Percentiles rank a stretch among this genome's conserved stretches.
Evolutionary conservation across 176 grass and related monocot species (phyloP).

Genomic region (Rhynchospora breviuscula): DNA sequence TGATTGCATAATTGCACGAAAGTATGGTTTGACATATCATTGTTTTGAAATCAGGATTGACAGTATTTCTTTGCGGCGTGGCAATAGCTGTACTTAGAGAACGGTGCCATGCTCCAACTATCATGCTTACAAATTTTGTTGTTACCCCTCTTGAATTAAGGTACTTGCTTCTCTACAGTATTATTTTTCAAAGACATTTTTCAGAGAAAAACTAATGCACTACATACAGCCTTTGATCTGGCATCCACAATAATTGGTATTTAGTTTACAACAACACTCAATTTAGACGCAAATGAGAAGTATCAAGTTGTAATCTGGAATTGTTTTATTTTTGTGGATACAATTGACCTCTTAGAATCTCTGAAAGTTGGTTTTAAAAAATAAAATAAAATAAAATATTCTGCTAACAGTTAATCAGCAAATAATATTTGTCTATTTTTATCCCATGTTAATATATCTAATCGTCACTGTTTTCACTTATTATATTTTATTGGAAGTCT

Average conservation of each 20-base stretch:
- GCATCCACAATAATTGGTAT: not conserved
- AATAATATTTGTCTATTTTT: not conserved
- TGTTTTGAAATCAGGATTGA: constrained; percentile 24
- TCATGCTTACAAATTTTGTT: constrained; percentile 46
- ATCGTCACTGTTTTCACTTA: not conserved
- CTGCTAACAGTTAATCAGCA: not conserved
- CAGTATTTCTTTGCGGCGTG: constrained; percentile 37
- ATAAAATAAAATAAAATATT: no score
- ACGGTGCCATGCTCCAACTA: constrained; percentile 43
- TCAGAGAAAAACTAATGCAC: not conserved
- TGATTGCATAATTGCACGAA: not conserved
- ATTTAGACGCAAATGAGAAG: not conserved
- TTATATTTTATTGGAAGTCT: constrained; percentile 26
- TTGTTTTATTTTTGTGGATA: not conserved
- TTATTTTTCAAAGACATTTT: not conserved
- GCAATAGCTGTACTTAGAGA: constrained; percentile 38
- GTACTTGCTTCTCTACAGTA: constrained; percentile 6
- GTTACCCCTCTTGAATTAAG: constrained; percentile 47
- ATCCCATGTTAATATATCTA: not conserved
- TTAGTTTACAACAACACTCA: not conserved
- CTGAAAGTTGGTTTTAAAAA: not conserved
- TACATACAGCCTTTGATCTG: not conserved
- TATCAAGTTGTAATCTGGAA: not conserved
- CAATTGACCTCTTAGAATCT: not conserved
- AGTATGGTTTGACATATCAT: not conserved